Evolutionary conservation across 2,329 filamentous ascomycete species (phyloP), one percentile per base, ranked within the genome.

Genomic region (Trichoderma oligosporum): DNA sequence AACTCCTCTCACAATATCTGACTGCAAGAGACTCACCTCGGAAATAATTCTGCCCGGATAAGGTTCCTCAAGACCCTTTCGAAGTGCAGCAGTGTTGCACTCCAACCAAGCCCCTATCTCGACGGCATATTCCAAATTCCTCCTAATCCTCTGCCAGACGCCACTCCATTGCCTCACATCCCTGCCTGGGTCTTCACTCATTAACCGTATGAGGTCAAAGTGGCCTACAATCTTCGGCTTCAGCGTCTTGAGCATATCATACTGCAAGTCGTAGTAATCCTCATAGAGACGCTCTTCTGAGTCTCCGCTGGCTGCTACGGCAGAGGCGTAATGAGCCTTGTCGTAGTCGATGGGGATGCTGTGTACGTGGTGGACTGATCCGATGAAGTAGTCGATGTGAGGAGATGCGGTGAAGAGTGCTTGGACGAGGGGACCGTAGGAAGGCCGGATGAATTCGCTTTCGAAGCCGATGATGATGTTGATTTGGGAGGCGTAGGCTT

Each of bases 301-400:
- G 76, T 84, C 57, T 2, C 56, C 67, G 8, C 71, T 71, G 1
- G 70, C 67, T 1, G 65, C 66, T n/a, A 73, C 67, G 8, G 73
- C 70, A 8, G 76, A 71, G 18, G 78, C 75, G 69, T 94, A 97
- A 69, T 82, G 79, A 0, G 76, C 74, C 5, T 72, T 73, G 73
- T 95, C 87, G 70, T 88, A 96, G 76, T 99, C 94, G 67, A 99
- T 96, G 6, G 94, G 92, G 41, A 93, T 78, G 14, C 85, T 85
- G 67, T 89, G 84, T 7, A 92, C 88, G 72, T 99, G 94, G 74
- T 99, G 94, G 47, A 97, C 81, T 1, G 89, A 95, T 58, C 94
- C 94, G 68, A 99, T 81, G 76, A 97, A 96, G 74, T 95, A 89
- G 74, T 97, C 93, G 60, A 96, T 81, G 8, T 75, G 73, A 36